Percentiles rank a stretch among this genome's conserved stretches.
Conservation (phyloP, 441 rosid genomes). For the Theobroma grandiflorum region DNA sequence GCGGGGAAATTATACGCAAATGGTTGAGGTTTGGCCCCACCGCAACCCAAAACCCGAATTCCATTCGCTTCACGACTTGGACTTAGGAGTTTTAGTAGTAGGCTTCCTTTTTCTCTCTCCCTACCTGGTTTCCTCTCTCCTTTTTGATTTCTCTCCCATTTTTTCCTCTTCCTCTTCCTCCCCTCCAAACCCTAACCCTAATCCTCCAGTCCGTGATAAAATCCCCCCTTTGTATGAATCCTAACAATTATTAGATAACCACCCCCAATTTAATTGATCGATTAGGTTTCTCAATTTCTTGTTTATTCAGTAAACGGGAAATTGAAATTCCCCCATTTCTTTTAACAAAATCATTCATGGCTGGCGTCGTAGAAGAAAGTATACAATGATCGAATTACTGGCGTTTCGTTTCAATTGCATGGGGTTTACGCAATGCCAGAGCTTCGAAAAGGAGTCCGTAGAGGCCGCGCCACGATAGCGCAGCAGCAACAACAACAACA, state of each 20-base stretch:
- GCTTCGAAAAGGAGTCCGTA: constrained; percentile 81
- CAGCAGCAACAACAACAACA: constrained; percentile 20
- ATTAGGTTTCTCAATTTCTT: background rate
- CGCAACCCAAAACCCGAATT: background rate
- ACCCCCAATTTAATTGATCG: background rate
- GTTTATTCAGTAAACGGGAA: background rate
- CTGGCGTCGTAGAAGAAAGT: constrained; percentile 34
- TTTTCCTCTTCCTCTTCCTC: background rate
- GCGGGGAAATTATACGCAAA: background rate
- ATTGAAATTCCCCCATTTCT: background rate
- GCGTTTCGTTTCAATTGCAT: constrained; percentile 62
- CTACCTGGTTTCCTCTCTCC: background rate
- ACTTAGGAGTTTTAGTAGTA: background rate
- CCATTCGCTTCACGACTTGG: background rate
- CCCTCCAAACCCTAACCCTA: background rate
- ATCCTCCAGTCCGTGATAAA: background rate
- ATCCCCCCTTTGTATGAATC: background rate
- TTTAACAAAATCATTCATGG: constrained; percentile 1
- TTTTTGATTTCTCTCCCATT: background rate
- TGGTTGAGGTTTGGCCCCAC: background rate
- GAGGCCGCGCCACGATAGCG: constrained; percentile 64
- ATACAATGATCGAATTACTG: constrained; percentile 57
- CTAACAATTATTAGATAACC: background rate
- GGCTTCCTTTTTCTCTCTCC: background rate
- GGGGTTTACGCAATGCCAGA: constrained; percentile 90